Percentiles rank a stretch among this genome's conserved stretches.
Conservation (phyloP, 495 filamentous ascomycete genomes). For the Thermothielavioides terrestris region DNA sequence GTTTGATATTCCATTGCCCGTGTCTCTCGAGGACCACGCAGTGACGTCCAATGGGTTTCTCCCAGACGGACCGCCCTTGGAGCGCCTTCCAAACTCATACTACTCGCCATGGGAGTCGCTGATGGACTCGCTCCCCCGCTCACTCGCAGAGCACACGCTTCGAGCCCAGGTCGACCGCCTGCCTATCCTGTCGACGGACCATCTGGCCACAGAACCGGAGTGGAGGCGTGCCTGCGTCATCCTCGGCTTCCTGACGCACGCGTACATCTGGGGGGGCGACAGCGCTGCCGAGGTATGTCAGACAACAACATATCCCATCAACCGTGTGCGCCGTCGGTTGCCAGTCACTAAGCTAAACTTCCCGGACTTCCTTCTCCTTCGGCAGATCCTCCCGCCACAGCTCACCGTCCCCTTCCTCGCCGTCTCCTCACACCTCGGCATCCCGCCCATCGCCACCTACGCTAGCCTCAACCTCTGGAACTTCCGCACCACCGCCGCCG, state of each 20-base stretch:
- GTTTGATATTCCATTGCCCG: not conserved
- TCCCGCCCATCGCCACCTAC: constrained; percentile 88
- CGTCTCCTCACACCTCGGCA: constrained; percentile 65
- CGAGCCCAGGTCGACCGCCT: constrained; percentile 58
- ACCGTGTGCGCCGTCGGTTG: not conserved
- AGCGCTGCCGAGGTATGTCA: constrained; percentile 25
- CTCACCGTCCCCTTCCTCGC: constrained; percentile 72
- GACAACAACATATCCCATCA: not conserved
- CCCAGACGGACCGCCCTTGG: constrained; percentile 58
- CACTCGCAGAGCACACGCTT: constrained; percentile 58
- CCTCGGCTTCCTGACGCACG: constrained; percentile 71
- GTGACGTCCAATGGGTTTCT: constrained; percentile 61
- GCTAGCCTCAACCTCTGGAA: constrained; percentile 88
- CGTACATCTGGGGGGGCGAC: constrained; percentile 61
- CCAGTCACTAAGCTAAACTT: not conserved
- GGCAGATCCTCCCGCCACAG: constrained; percentile 55
- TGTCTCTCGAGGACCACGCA: constrained; percentile 14
- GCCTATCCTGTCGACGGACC: constrained; percentile 57
- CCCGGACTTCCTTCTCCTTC: not conserved
- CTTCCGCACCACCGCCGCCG: constrained; percentile 41
- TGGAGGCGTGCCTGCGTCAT: constrained; percentile 75
- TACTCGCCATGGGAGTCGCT: constrained; percentile 76
- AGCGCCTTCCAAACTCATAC: constrained; percentile 60
- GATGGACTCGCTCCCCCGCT: constrained; percentile 54
- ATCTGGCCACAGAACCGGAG: constrained; percentile 57